phyloP scores from a whole-genome alignment of 805 yeast genomes.

The Candida chilensis region DNA sequence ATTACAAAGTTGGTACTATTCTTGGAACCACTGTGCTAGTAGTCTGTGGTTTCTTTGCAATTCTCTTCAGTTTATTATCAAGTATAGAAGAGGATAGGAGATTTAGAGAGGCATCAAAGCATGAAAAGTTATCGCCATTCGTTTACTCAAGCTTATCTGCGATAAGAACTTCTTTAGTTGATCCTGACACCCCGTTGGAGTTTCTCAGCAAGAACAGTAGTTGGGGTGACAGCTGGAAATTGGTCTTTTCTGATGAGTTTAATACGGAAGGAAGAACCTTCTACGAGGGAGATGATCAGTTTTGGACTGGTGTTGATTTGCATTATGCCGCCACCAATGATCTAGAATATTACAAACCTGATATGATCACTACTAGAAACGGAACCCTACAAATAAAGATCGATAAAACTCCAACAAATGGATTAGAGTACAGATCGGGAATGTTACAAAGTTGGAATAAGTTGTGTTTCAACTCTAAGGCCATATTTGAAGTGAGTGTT shows the following conservation, averaged over 20 bases:
- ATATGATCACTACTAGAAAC: slow-evolving; percentile 27
- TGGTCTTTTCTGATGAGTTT: slow-evolving; percentile 31
- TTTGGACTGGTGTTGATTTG: slow-evolving; percentile 28
- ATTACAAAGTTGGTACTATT: too few relatives aligned
- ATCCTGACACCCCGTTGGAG: slow-evolving; percentile 71
- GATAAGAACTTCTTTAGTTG: slow-evolving; percentile 52
- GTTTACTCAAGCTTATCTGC: slow-evolving; percentile 48
- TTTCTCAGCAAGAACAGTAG: too few relatives aligned
- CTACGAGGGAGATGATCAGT: slow-evolving; percentile 34
- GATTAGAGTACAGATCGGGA: slow-evolving; percentile 25
- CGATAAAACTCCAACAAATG: slow-evolving; percentile 22
- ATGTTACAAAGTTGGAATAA: slow-evolving; percentile 31
- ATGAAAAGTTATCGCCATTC: too few relatives aligned
- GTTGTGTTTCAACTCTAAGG: slow-evolving; percentile 21
- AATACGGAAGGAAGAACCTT: slow-evolving; percentile 33
- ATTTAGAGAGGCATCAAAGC: too few relatives aligned
- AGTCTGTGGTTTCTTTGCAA: too few relatives aligned
- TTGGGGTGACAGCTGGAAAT: slow-evolving; percentile 25
- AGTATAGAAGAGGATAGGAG: too few relatives aligned
- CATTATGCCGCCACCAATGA: slow-evolving; percentile 32
- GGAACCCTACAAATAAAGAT: slow-evolving; percentile 23
- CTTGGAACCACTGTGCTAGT: too few relatives aligned
- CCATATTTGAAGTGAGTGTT: slow-evolving; percentile 17
- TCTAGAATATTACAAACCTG: slow-evolving; percentile 36
- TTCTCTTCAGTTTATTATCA: too few relatives aligned